Evolutionary conservation across 345 rosid species (phyloP).

Genomic region (Citrus cavaleriei): DNA sequence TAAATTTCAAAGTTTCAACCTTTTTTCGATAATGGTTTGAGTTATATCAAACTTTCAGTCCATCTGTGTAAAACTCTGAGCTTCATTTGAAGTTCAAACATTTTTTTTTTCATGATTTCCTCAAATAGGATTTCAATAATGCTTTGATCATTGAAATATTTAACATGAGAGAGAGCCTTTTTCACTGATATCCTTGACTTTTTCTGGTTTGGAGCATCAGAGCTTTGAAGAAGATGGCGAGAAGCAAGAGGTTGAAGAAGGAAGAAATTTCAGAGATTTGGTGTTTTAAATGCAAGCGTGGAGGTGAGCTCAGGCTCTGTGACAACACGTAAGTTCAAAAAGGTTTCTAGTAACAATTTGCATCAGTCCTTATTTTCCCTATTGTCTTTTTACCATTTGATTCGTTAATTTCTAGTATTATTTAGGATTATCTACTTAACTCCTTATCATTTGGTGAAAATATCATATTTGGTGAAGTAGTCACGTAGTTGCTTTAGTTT

Average conservation of each 20-base stretch:
- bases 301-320: constrained; percentile 42
- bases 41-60: not conserved
- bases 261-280: constrained; percentile 35
- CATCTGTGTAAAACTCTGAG: no score
- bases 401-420: no score
- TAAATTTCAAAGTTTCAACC: no score
- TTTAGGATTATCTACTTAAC: no score
- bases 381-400: not conserved
- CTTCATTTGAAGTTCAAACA: no score
- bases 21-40: no score
- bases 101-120: no score
- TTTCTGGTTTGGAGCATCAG: not conserved
- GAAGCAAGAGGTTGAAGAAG: constrained; percentile 16
- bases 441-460: no score
- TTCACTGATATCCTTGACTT: not conserved
- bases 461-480: no score
- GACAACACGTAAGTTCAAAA: constrained; percentile 39
- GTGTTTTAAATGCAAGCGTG: constrained; percentile 54
- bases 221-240: constrained; percentile 15
- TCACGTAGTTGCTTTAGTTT: no score
- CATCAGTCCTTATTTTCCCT: not conserved
- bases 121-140: no score
- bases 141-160: no score
- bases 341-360: not conserved
- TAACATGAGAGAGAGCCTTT: not conserved